Percentiles rank a stretch among this genome's conserved stretches.
These are phyloP conservation scores for Leptodermis oblonga DNA, from an alignment of 257 asterid species.

Conservation along the genomic window DNA sequence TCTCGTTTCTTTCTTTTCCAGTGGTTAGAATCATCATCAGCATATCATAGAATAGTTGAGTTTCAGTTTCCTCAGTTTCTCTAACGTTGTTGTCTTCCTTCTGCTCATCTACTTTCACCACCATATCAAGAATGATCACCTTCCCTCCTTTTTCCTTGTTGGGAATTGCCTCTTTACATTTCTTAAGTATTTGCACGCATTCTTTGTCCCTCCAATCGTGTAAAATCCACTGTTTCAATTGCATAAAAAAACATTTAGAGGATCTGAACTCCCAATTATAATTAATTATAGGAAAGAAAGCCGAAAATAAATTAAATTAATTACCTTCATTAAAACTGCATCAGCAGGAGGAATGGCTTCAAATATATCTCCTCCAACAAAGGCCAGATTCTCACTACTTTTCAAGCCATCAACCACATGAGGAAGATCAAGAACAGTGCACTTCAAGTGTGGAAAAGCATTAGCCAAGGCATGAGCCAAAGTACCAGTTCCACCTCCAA, in stretches of 20 bases:
- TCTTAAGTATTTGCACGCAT: constrained; percentile 12
- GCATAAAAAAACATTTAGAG: too few species aligned
- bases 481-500: constrained; percentile 38
- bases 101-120: constrained; percentile 9
- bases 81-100: neutral
- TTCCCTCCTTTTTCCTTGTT: constrained; percentile 24
- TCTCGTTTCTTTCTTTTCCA: constrained; percentile 28
- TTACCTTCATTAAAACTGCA: constrained; percentile 8
- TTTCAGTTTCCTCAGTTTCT: neutral
- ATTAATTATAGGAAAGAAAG: too few species aligned
- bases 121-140: constrained; percentile 25
- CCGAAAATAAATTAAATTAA: too few species aligned
- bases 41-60: constrained; percentile 27
- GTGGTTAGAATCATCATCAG: constrained; percentile 18
- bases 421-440: constrained; percentile 12
- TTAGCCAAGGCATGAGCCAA: constrained; percentile 22
- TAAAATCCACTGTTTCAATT: constrained; percentile 25
- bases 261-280: too few species aligned
- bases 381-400: neutral
- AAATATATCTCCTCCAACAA: constrained; percentile 27
- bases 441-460: constrained; percentile 21
- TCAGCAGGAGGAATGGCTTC: constrained; percentile 24
- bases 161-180: constrained; percentile 25
- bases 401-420: constrained; percentile 5
- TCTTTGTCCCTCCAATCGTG: neutral